phyloP scores from a whole-genome alignment of 2,329 filamentous ascomycete genomes.

The Cyphellophora europaea region DNA sequence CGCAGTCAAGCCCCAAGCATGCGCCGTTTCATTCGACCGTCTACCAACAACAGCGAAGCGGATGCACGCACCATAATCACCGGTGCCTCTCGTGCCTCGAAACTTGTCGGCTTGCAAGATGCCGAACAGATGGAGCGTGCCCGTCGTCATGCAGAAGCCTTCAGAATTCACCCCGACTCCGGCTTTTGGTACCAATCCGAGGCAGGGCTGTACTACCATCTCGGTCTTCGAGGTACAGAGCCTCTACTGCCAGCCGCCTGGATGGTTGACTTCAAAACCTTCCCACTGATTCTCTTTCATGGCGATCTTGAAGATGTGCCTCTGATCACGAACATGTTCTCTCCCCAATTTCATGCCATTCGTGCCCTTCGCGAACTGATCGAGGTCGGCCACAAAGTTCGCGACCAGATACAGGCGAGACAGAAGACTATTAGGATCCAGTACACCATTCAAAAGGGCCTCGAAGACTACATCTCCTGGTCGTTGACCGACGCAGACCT shows the following conservation, averaged over 20 bases:
- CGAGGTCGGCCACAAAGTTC: conserved; percentile 39
- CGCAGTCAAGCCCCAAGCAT: no score
- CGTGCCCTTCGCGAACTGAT: conserved; percentile 42
- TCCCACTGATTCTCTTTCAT: conserved; percentile 44
- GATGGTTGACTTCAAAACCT: conserved; percentile 43
- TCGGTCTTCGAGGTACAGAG: conserved; percentile 47
- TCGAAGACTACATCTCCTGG: conserved; percentile 45
- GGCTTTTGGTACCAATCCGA: conserved; percentile 38
- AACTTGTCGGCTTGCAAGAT: conserved; percentile 3
- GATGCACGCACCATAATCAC: no score
- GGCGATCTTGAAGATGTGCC: conserved; percentile 27
- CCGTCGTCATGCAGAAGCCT: conserved; percentile 25
- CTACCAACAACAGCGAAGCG: no score
- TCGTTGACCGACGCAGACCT: conserved; percentile 37
- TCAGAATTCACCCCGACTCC: conserved; percentile 27
- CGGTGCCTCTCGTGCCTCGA: no score
- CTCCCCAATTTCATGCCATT: conserved; percentile 40
- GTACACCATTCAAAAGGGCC: conserved; percentile 28
- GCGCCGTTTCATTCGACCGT: no score
- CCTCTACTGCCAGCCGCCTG: conserved; percentile 44
- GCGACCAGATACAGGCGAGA: conserved; percentile 37
- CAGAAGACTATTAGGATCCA: conserved; percentile 19
- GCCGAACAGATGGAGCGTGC: conserved; percentile 19
- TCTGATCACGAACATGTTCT: conserved; percentile 33
- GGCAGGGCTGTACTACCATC: conserved; percentile 42